Evolutionary conservation across 2,329 filamentous ascomycete species (phyloP).

Genomic region (Xylaria sp.): DNA sequence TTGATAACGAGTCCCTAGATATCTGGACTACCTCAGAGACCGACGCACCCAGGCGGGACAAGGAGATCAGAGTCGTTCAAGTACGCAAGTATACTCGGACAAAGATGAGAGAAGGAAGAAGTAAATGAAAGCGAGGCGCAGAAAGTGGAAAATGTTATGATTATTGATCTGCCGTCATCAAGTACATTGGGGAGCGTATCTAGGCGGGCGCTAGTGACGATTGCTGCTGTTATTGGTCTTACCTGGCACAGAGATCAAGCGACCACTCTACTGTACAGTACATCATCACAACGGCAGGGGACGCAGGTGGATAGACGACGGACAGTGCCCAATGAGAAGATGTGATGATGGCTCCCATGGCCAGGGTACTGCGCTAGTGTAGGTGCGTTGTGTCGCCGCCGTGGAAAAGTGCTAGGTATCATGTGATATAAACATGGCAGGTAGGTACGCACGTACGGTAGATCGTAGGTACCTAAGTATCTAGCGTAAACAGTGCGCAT

Average conservation of each 20-base stretch:
- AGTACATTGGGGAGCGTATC: background rate
- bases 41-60: background rate
- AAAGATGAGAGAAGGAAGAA: background rate
- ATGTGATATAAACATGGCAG: too few relatives aligned
- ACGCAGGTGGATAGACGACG: background rate
- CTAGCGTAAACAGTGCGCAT: background rate
- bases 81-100: slow-evolving; percentile 1
- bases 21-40: background rate
- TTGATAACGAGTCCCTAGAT: background rate
- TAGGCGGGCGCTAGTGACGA: background rate
- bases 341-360: background rate
- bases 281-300: background rate
- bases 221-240: background rate
- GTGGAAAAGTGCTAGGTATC: too few relatives aligned
- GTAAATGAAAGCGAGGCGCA: background rate
- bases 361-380: background rate
- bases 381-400: too few relatives aligned
- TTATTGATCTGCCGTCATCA: slow-evolving; percentile 16
- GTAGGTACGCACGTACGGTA: background rate
- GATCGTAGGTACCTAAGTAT: background rate
- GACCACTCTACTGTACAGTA: background rate
- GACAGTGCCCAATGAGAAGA: background rate
- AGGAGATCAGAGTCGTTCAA: background rate
- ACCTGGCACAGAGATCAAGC: background rate
- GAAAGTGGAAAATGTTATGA: slow-evolving; percentile 18